Evolutionary conservation across 179 eudicot genomes (phyloP).

Genomic region (Patellifolia procumbens): DNA sequence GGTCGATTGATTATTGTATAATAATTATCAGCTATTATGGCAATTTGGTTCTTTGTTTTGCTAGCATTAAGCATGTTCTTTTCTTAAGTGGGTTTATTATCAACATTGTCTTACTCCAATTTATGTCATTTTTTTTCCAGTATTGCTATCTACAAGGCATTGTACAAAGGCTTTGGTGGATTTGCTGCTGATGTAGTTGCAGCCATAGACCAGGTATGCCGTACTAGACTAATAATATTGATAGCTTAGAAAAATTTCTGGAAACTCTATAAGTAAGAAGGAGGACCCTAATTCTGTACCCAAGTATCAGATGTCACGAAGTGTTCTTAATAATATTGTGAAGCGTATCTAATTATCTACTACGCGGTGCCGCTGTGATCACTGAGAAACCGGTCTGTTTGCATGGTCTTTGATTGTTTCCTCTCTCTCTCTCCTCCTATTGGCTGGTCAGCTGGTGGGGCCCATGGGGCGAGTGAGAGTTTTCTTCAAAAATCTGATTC

Average conservation of each 20-base stretch:
- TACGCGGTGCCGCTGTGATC: background rate
- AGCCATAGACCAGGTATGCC: conserved; percentile 87
- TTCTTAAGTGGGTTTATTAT: background rate
- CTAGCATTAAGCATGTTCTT: background rate
- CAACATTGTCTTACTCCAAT: background rate
- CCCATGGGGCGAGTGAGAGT: background rate
- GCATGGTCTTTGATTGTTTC: background rate
- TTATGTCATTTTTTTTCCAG: conserved; percentile 33
- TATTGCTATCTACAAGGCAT: conserved; percentile 75
- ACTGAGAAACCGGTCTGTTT: background rate
- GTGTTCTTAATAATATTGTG: background rate
- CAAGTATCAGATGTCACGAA: background rate
- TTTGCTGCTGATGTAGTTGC: conserved; percentile 87
- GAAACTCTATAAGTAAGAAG: background rate
- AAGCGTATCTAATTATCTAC: background rate
- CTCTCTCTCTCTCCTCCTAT: background rate
- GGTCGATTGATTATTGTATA: background rate
- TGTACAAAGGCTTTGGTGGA: conserved; percentile 80
- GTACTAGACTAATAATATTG: too few relatives aligned
- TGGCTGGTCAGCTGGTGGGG: background rate
- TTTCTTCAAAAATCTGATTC: background rate
- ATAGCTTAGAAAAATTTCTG: too few relatives aligned
- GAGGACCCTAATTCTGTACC: background rate
- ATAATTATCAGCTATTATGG: background rate
- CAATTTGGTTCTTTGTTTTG: background rate